Conservation (phyloP, 1,284 basidiomycete genomes). For the Leccinum fallax region DNA sequence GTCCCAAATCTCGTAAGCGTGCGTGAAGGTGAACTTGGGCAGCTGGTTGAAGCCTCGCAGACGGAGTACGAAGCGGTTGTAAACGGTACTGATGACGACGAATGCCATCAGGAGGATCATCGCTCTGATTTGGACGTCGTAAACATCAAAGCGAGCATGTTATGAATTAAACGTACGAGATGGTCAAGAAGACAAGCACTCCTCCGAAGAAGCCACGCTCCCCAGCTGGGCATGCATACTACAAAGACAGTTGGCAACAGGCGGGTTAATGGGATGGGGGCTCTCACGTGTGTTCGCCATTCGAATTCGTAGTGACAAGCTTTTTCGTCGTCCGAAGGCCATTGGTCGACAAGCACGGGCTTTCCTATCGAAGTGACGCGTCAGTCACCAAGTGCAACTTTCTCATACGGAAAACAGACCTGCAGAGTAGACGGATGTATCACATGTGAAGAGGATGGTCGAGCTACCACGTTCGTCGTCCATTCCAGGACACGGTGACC, state of each 20-base stretch:
- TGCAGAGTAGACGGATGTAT: conserved; percentile 48
- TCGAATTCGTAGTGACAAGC: conserved; percentile 73
- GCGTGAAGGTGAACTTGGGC: conserved; percentile 58
- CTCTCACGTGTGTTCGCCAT: conserved; percentile 68
- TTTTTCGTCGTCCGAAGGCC: conserved; percentile 58
- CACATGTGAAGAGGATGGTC: conserved; percentile 71
- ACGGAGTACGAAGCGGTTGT: conserved; percentile 69
- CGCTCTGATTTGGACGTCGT: conserved; percentile 40
- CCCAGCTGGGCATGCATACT: conserved; percentile 68
- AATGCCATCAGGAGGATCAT: conserved; percentile 58
- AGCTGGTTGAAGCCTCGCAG: conserved; percentile 65
- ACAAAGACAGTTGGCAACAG: background rate
- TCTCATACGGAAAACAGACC: conserved; percentile 39
- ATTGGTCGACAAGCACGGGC: conserved; percentile 61
- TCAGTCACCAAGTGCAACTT: background rate
- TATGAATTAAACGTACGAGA: conserved; percentile 47
- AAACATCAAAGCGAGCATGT: background rate
- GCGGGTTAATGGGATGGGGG: background rate
- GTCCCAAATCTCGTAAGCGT: conserved; percentile 26
- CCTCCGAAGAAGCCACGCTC: conserved; percentile 54
- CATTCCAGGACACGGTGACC: conserved; percentile 57
- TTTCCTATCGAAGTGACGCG: conserved; percentile 35
- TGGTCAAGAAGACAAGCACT: conserved; percentile 52
- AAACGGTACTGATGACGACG: conserved; percentile 60
- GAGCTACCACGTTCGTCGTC: conserved; percentile 54